Conservation (phyloP, 345 rosid genomes). For the Moricandia moricandioides region DNA sequence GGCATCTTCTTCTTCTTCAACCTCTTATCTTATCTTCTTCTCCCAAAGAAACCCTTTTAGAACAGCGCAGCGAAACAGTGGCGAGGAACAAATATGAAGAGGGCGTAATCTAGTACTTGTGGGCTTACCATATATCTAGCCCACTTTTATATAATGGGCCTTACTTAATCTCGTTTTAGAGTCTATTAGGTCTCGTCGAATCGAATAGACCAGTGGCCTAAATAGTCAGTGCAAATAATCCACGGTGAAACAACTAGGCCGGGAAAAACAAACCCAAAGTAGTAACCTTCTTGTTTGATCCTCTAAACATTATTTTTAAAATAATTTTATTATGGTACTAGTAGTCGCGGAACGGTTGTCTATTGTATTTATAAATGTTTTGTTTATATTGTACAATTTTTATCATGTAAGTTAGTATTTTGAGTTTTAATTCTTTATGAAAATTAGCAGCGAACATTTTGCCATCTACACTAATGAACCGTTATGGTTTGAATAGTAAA, state of each 20-base stretch:
- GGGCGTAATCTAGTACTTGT: background rate
- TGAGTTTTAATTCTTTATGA: too few species aligned
- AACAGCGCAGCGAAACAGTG: slow-evolving; percentile 30
- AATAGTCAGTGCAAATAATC: background rate
- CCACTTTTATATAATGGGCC: background rate
- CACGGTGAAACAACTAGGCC: too few species aligned
- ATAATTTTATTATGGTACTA: too few species aligned
- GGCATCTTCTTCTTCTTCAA: slow-evolving; percentile 29
- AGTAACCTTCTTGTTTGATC: too few species aligned
- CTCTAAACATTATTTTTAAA: too few species aligned
- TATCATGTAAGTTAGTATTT: too few species aligned
- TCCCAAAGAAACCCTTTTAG: slow-evolving; percentile 8
- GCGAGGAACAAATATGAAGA: slow-evolving; percentile 14
- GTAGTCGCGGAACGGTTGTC: too few species aligned
- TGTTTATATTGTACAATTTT: too few species aligned
- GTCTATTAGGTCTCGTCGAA: background rate
- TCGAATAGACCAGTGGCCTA: background rate
- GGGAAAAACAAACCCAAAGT: too few species aligned
- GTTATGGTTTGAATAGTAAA: background rate
- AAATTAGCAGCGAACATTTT: too few species aligned
- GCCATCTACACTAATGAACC: background rate
- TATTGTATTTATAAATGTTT: too few species aligned
- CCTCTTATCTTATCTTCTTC: background rate
- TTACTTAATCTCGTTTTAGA: background rate
- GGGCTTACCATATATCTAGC: background rate